Evolutionary conservation across 1,139 yeast genomes (phyloP), one percentile per base, ranked within the genome.

Genomic region (Yamadazyma conglobata): DNA sequence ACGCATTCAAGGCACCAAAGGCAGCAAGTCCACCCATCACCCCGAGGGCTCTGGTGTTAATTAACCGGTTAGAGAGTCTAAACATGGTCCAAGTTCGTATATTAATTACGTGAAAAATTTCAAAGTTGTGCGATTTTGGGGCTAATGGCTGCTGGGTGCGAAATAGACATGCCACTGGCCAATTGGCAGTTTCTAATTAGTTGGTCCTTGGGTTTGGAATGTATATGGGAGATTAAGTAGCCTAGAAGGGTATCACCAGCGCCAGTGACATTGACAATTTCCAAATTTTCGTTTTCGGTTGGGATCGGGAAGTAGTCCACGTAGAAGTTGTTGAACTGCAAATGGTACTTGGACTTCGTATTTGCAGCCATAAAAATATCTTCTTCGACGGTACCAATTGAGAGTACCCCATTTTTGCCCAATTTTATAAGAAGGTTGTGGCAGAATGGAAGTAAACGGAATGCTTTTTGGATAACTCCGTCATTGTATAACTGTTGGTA

Each of bases 231-330:
- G 6, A 54, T 45, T 27, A 78, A 39, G 32, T 59, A 70, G 1
- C 88, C 88, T 16, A 72, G 64, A 26, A 85, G 64, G 0, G 89
- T 72, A 51, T 85, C 93, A 3, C 87, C 87, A 0, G 88, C 83
- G 1, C 93, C 87, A 3, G 84, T 75, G 15, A 82, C 85, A 39
- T 73, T 77, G 4, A 53, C 52, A 4, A 76, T 64, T 0, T 46
- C 38, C 7, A 60, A 42, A 4, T 52, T 37, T 6, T 50, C 42
- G 32, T 66, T 58, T 26, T 56, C 60, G 9, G 35, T 20, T 0
- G 81, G 80, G 4, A 70, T 56, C 0, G 77, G 71, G 53, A 70
- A 81, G 51, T 84, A 80, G 44, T 83, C 85, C 9, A 86, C 59
- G 10, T 26, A 7, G 52, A 48, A 32, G 52, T 52, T 21, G 34